These are phyloP conservation scores for Neurospora tetrasperma DNA, from an alignment of 495 filamentous ascomycete species.

Conservation along the genomic window DNA sequence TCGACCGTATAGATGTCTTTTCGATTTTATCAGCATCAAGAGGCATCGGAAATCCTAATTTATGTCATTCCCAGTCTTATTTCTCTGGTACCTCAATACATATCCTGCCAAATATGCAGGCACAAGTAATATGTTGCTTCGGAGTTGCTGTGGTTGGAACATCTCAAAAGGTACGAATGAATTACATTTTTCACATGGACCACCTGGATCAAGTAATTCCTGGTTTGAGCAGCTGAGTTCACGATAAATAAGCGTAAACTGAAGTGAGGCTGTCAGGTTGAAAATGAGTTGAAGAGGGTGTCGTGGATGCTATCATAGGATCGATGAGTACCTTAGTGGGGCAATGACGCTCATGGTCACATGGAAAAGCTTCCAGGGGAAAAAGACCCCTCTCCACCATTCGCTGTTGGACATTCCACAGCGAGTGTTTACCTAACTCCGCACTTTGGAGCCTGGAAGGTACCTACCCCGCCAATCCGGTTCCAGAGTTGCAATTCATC, in stretches of 20 bases:
- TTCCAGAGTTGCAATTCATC: not conserved
- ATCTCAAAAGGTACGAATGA: too few species aligned
- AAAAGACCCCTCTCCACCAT: not conserved
- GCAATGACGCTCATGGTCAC: constrained; percentile 8
- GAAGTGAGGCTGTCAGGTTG: not conserved
- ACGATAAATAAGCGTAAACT: not conserved
- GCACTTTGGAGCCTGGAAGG: not conserved
- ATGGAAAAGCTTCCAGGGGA: not conserved
- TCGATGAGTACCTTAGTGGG: not conserved
- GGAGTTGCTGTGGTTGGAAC: not conserved
- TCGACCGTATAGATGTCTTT: not conserved
- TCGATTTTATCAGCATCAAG: not conserved
- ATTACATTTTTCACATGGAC: too few species aligned
- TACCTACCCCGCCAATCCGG: not conserved
- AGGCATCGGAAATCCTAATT: not conserved
- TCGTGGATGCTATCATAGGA: not conserved
- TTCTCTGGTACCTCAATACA: not conserved
- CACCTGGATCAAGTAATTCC: not conserved
- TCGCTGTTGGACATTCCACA: not conserved
- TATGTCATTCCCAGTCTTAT: not conserved
- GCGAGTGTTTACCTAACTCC: not conserved
- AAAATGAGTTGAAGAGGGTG: not conserved
- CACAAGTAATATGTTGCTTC: not conserved
- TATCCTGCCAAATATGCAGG: not conserved
- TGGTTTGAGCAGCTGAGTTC: too few species aligned